phyloP scores from a whole-genome alignment of 768 basidiomycete genomes.

The Phaffia tasmanica region DNA sequence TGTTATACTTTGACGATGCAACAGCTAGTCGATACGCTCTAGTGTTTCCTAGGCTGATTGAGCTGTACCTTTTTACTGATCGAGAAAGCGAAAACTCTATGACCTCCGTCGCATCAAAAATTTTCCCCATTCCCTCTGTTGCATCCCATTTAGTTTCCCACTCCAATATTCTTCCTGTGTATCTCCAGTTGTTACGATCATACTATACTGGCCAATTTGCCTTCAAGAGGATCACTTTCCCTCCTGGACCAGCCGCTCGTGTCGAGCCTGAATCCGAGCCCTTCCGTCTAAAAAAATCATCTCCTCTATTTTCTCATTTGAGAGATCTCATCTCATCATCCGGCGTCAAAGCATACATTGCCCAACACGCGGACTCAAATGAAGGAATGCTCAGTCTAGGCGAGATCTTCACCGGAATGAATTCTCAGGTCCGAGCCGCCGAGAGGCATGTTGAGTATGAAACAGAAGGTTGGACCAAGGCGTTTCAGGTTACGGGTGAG shows the following conservation, averaged over 20 bases:
- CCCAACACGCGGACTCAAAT: constrained; percentile 53
- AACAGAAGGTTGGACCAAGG: constrained; percentile 90
- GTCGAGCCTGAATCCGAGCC: constrained; percentile 74
- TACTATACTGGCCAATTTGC: constrained; percentile 86
- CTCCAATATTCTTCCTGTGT: constrained; percentile 59
- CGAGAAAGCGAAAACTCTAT: constrained; percentile 81
- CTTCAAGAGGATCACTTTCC: constrained; percentile 49
- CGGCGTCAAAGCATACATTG: constrained; percentile 63
- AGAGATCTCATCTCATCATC: constrained; percentile 61
- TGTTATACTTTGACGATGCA: too few species aligned
- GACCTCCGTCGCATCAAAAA: constrained; percentile 80
- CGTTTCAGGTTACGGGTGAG: constrained; percentile 88
- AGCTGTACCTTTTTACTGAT: constrained; percentile 82
- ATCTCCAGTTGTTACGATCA: constrained; percentile 71
- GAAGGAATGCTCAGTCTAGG: constrained; percentile 63
- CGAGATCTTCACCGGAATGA: constrained; percentile 84
- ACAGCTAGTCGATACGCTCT: constrained; percentile 71
- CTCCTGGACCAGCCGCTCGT: constrained; percentile 32
- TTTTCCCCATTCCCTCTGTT: constrained; percentile 83
- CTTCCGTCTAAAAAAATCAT: constrained; percentile 90
- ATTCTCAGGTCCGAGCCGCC: constrained; percentile 73
- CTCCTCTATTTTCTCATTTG: constrained; percentile 63
- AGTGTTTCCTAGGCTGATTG: constrained; percentile 75
- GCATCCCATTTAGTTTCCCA: constrained; percentile 64
- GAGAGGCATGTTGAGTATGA: constrained; percentile 88